Conservation (phyloP, 2,329 filamentous ascomycete genomes). For the Colletotrichum cuscutae region DNA sequence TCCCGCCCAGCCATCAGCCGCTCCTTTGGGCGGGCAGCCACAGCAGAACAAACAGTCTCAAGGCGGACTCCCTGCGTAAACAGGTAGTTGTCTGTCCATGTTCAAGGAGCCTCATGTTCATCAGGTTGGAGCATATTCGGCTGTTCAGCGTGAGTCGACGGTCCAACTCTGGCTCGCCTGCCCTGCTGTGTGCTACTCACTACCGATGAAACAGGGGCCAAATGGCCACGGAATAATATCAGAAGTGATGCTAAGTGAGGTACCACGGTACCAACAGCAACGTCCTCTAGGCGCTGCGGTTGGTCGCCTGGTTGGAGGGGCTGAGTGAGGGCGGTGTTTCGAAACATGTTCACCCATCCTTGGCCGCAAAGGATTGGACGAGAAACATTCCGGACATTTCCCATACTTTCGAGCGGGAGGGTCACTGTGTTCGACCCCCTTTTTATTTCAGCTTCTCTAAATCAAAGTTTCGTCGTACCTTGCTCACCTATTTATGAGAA, state of each 20-base stretch:
- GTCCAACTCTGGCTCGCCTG: not conserved
- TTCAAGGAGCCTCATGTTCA: not conserved
- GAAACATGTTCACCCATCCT: constrained; percentile 31
- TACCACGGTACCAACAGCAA: not conserved
- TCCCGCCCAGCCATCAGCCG: constrained; percentile 7
- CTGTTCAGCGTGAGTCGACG: not conserved
- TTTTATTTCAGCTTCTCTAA: not conserved
- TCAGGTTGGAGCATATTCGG: not conserved
- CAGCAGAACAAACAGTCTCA: not conserved
- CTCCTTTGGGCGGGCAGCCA: constrained; percentile 6
- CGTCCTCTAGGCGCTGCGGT: constrained; percentile 10
- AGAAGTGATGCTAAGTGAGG: not conserved
- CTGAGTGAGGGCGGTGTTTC: constrained; percentile 28
- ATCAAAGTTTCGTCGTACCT: not conserved
- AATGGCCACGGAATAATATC: not conserved
- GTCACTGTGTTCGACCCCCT: not conserved
- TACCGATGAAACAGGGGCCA: constrained; percentile 33
- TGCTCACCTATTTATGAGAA: not conserved
- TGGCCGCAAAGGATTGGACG: constrained; percentile 23
- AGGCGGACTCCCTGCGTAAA: not conserved
- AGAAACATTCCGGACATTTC: constrained; percentile 15
- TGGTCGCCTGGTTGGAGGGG: constrained; percentile 21
- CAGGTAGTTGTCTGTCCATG: not conserved
- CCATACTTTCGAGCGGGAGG: not conserved
- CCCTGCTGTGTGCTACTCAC: not conserved